Evolutionary conservation across 257 asterid genomes (phyloP).

Genomic region (Solanum appendiculatum): DNA sequence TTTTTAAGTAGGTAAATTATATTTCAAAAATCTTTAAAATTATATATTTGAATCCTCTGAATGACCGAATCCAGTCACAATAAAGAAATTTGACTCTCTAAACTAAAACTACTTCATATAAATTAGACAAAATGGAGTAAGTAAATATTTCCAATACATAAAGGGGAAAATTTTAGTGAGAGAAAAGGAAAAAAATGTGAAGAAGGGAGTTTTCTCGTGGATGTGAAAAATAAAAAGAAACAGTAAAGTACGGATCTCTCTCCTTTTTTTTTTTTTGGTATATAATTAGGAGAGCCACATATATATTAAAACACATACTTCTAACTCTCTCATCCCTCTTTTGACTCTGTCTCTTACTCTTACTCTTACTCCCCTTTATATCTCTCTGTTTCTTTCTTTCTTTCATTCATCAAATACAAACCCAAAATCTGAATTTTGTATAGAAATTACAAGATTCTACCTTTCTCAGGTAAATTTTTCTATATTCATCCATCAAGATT

Average conservation of each 20-base stretch:
- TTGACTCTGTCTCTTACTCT: not conserved
- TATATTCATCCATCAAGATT: not conserved
- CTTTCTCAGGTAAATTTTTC: not conserved
- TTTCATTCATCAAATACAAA: not conserved
- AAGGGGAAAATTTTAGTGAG: not conserved
- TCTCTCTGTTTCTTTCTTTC: not conserved
- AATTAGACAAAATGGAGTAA: not conserved
- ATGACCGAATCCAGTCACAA: not conserved
- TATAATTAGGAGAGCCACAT: not conserved
- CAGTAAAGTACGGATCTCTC: not conserved
- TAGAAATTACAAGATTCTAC: not conserved
- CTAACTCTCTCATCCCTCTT: not conserved
- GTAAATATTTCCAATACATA: not conserved
- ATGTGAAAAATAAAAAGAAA: not conserved
- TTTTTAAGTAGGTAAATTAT: not conserved
- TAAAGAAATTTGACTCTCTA: not conserved
- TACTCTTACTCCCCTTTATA: not conserved
- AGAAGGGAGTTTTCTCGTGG: not conserved
- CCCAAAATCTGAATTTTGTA: not conserved
- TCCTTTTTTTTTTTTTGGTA: not conserved
- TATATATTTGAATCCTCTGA: not conserved
- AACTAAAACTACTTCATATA: too few species aligned
- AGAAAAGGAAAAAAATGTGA: not conserved
- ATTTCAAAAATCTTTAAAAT: not conserved
- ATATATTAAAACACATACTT: not conserved